Base-by-base conservation (phyloP, 2,329 filamentous ascomycete genomes). In the Xylaria sp. region DNA sequence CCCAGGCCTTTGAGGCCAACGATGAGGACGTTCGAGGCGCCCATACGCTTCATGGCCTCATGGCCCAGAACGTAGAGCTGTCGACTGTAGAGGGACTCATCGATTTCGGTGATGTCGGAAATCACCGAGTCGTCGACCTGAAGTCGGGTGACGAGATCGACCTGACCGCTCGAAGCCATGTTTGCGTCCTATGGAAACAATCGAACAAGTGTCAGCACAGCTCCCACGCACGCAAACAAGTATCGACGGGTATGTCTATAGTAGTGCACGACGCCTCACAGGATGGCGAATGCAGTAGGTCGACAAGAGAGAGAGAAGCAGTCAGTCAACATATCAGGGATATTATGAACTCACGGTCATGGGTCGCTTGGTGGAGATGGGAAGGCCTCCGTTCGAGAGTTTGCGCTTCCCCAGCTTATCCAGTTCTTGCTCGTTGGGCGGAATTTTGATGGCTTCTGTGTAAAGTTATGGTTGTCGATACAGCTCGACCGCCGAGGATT, bases 1-100 rank as follows among this genome's bases (percentile, higher is more conserved):
- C 94, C 94, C 47, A 99, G 84, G 55, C 94, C 94, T 75, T 94
- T 93, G 67, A 97, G 80, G 65, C 94, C 94, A 63, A 93, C 89
- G 59, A 99, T 83, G 56, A 99, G 89, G 61, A 99, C 85, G 72
- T 97, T 95, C 58, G 94, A 97, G 63, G 92, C 90, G 71, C 92
- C 86, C 94, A 99, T 99, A 71, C 94, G 92, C 83, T 96, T 97
- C 94, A 99, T 99, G 66, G 94, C 94, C 76, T 88, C 85, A 70
- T 88, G 85, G 65, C 85, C 85, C 55, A 88, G 75, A 62, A 88
- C 86, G 71, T 89, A 89, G 68, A 89, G 86, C 76, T 89, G 86
- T 72, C 86, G 82, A 73, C 86, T 89, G 79, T 89, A 89, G 68
- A 89, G 84, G 58, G 85, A 86, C 73, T 89, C 86, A 68, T 89